These are phyloP conservation scores for Thalassia testudinum DNA, from an alignment of 116 monocot species.

Conservation along the genomic window DNA sequence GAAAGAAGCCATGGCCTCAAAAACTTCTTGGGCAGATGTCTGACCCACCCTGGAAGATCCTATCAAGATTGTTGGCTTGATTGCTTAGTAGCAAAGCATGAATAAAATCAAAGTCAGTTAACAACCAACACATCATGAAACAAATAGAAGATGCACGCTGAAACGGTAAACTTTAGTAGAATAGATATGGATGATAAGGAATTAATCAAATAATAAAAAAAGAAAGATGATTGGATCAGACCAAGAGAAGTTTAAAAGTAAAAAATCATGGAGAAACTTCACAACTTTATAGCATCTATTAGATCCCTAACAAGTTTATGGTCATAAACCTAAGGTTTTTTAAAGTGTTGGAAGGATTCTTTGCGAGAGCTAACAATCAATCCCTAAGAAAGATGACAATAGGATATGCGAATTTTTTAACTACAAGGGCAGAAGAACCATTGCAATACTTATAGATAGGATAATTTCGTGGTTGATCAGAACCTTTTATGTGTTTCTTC, in stretches of 20 bases:
- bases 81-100: conserved; percentile 21
- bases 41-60: conserved; percentile 68
- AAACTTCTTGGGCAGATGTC: conserved; percentile 67
- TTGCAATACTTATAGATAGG: no score
- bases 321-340: conserved; percentile 92
- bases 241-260: no score
- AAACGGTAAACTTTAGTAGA: not conserved
- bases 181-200: no score
- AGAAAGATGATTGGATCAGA: no score
- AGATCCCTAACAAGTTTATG: conserved; percentile 69
- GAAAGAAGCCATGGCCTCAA: conserved; percentile 72
- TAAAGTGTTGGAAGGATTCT: conserved; percentile 77
- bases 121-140: not conserved
- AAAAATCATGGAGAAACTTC: no score
- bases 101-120: not conserved
- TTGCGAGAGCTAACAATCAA: conserved; percentile 68
- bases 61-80: conserved; percentile 69
- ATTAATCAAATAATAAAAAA: no score
- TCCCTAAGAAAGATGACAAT: no score
- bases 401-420: no score
- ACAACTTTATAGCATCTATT: conserved; percentile 77
- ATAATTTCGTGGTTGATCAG: conserved; percentile 81
- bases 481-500: conserved; percentile 87
- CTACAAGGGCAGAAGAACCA: no score
- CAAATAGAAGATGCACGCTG: not conserved